phyloP scores from a whole-genome alignment of 441 rosid genomes.

The Croton setiger region DNA sequence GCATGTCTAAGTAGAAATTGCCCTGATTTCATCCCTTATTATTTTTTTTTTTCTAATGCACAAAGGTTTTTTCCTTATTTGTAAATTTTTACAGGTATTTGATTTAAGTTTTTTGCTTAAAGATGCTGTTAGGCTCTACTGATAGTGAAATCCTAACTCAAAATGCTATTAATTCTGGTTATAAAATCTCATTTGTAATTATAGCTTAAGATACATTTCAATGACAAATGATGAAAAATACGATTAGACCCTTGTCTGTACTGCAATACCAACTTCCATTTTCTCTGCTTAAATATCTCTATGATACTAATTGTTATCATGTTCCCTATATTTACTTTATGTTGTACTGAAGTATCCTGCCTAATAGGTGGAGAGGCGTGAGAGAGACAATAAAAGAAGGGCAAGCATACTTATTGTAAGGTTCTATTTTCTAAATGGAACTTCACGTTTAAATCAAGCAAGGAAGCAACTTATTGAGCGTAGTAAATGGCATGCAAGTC shows the following conservation, averaged over 20 bases:
- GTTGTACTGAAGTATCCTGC: conserved; percentile 20
- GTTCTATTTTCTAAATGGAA: conserved; percentile 84
- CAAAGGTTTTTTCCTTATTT: not conserved
- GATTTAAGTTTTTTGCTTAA: not conserved
- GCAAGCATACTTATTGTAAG: conserved; percentile 67
- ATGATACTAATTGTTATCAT: not conserved
- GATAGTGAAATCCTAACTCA: not conserved
- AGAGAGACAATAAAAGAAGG: conserved; percentile 78
- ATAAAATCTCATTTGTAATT: not conserved
- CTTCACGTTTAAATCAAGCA: conserved; percentile 79
- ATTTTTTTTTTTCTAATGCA: not conserved
- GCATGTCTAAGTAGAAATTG: conserved; percentile 1
- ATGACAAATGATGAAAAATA: not conserved
- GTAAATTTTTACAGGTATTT: not conserved
- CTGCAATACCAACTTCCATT: not conserved
- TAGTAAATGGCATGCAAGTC: conserved; percentile 97
- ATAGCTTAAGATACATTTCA: not conserved
- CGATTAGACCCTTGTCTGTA: not conserved
- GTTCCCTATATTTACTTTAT: conserved; percentile 6
- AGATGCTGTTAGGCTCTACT: not conserved
- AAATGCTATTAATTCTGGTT: not conserved
- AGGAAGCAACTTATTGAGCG: conserved; percentile 93
- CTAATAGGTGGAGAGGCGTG: conserved; percentile 94
- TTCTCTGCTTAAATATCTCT: no score
- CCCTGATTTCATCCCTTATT: not conserved